Base-by-base conservation (phyloP, 306 rosid genomes). In the Inga laurina region DNA sequence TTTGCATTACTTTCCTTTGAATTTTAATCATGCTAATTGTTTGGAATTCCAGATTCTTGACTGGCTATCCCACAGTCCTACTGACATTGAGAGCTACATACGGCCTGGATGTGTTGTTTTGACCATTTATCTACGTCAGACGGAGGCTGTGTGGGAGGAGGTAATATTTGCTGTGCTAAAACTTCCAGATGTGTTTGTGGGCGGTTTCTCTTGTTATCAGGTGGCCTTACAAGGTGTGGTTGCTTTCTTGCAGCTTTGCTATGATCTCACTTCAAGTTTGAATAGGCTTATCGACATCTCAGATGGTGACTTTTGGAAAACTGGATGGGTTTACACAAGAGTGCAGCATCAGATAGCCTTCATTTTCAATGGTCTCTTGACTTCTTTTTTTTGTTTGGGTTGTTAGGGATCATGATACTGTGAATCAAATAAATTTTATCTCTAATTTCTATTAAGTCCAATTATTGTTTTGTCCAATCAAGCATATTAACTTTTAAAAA, bases 51-150 rank as follows among this genome's bases (percentile, higher is more conserved):
- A 94, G 98, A 88, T 94, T 86, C 92, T 94, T 51, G 88, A 91
- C 85, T 94, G 98, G 98, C 81, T 94, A 86, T 91, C 96, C 21
- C 94, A 90, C 74, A 89, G 96, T 81, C 98, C 98, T 68, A 87
- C 92, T 14, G 96, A 94, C 74, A 92, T 94, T 32, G 98, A 94
- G 86, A 92, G 98, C 91, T 94, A 94, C 90, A 92, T 94, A 76
- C 90, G 91, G 78, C 98, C 98, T 39, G 97, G 98, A 84, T 94
- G 98, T 89, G 88, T 94, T 82, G 84, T 94, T 79, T 87, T 94
- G 84, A 94, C 98, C 24, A 86, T 92, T 70, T 94, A 92, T 83
- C 85, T 92, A 76, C 96, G 91, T 54, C 97, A 90, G 82, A 66
- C 85, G n/a, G 94, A 91, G 81, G 85, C 88, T 80, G 86, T 70